phyloP scores from a whole-genome alignment of 2,329 filamentous ascomycete species.

The Ophiostoma piceae region DNA sequence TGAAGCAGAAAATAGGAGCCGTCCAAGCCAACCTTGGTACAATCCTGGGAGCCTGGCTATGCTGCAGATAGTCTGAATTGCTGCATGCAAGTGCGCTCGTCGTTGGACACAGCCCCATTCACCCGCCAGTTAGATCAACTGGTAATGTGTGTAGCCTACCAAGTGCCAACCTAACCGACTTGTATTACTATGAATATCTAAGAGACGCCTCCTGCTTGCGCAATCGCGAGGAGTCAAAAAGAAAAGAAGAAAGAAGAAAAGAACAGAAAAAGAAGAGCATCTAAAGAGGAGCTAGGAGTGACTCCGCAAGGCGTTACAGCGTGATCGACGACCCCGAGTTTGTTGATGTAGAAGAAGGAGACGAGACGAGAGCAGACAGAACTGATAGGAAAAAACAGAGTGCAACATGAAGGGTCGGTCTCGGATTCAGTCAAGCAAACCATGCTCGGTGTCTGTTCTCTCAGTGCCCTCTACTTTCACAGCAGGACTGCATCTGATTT shows the following conservation, averaged over 20 bases:
- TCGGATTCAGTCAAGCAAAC: not conserved
- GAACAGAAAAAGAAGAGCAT: not conserved
- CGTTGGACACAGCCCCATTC: not conserved
- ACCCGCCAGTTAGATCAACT: not conserved
- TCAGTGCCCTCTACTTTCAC: no score
- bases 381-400: not conserved
- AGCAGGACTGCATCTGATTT: no score
- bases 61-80: not conserved
- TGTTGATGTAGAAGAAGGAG: not conserved
- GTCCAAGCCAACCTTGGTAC: not conserved
- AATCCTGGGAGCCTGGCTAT: not conserved
- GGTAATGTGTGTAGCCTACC: no score
- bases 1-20: not conserved
- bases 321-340: not conserved
- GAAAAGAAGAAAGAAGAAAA: not conserved
- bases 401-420: not conserved
- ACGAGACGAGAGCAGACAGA: not conserved
- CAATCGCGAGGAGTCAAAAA: not conserved
- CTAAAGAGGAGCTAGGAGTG: not conserved
- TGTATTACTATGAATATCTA: not conserved
- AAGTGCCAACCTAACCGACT: not conserved
- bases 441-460: not conserved
- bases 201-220: not conserved
- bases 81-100: not conserved
- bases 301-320: not conserved